These are phyloP conservation scores for Aspergillus carbonarius DNA, from an alignment of 2,329 filamentous ascomycete species.

Conservation along the genomic window DNA sequence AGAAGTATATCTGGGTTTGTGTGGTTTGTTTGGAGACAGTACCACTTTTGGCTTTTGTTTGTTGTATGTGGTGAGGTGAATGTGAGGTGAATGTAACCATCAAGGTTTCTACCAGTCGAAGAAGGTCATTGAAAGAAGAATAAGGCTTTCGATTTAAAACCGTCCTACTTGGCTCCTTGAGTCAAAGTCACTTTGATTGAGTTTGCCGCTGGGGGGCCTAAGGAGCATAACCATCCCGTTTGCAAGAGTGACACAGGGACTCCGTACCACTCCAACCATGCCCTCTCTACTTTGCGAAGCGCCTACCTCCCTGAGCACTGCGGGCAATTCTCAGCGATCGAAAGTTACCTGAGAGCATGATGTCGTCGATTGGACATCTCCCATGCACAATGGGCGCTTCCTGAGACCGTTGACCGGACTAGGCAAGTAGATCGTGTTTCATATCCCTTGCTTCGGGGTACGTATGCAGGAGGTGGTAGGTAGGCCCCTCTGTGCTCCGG, in stretches of 20 bases:
- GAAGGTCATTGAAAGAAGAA: background rate
- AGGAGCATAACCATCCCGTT: background rate
- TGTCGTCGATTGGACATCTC: slow-evolving; percentile 4
- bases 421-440: slow-evolving; percentile 19
- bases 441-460: slow-evolving; percentile 21
- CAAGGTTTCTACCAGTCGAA: background rate
- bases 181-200: background rate
- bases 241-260: background rate
- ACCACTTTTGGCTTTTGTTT: too few species aligned
- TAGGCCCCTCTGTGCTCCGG: slow-evolving; percentile 4
- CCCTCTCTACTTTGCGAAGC: background rate
- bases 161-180: background rate
- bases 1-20: too few species aligned
- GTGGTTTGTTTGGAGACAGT: too few species aligned
- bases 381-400: slow-evolving; percentile 11
- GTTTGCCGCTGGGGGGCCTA: background rate
- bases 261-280: background rate
- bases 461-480: slow-evolving; percentile 1
- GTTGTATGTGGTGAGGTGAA: background rate
- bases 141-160: background rate
- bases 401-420: slow-evolving; percentile 10
- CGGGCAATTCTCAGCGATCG: background rate
- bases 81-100: background rate
- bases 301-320: background rate
- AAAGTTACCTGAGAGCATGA: background rate